Evolutionary conservation across 371 early-diverging fungal genomes (phyloP), one percentile per base, ranked within the genome.

Genomic region (Saksenaea oblongispora): DNA sequence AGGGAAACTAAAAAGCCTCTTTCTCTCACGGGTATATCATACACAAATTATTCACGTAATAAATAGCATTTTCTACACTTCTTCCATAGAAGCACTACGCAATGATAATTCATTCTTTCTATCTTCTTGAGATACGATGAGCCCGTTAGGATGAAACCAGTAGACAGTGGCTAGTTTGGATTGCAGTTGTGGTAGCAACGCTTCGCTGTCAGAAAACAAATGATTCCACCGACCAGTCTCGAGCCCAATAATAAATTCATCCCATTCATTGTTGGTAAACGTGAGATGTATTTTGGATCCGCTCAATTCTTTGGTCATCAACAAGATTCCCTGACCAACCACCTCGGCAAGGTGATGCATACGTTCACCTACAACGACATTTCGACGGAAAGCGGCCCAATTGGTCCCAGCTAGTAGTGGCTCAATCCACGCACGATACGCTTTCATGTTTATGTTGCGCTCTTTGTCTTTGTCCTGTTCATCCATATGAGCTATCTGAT

Each of bases 181-280:
- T 24, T 35, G 42, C n/a, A 64, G 31, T 37, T 64, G 58, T 8
- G 55, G 18, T 7, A 58, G 54, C 14, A 47, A 47, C 7, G 9
- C 22, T 22, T n/a, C 51, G 10, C 22, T 22, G 17, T 22, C 24
- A 22, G 18, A 64, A 53, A 13, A 31, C 15, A 27, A 58, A 64
- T 68, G 60, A 36, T 78, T 75, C 78, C 78, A 79, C 44, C 59
- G 58, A 5, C 80, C 80, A 5, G 65, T 41, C 10, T 54, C 53
- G 0, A 80, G 64, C 3, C 81, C 81, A 13, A 66, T 60, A 15
- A 80, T 71, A 36, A 80, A 80, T 15, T 75, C 77, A 28, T 78
- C 79, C 82, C 82, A 81, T 61, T 81, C 82, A 35, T 69, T 76
- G 42, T 81, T 81, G 15, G 82, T 81, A 31, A 81, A 81, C 2